A percentile compares a stretch with the other conserved stretches of the same genome.
These are phyloP conservation scores for Leccinum variabile DNA, from an alignment of 1,284 basidiomycete species.

Conservation along the genomic window DNA sequence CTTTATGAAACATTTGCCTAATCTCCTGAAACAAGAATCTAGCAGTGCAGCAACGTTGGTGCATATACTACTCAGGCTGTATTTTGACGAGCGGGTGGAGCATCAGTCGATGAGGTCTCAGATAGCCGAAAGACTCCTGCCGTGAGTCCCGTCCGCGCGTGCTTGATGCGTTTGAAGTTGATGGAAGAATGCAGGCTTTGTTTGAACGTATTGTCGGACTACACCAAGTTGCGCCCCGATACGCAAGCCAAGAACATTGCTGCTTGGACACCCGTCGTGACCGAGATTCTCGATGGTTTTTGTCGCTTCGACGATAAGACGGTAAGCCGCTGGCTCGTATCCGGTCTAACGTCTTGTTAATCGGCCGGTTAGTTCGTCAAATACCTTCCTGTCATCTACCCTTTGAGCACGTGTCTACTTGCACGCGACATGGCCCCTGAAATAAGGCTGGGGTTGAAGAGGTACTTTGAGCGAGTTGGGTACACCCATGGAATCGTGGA, in stretches of 20 bases:
- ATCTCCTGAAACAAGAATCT: slow-evolving; percentile 97
- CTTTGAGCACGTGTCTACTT: slow-evolving; percentile 79
- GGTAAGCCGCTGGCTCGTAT: slow-evolving; percentile 48
- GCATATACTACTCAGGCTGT: slow-evolving; percentile 91
- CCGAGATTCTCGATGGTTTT: slow-evolving; percentile 90
- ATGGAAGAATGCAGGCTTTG: slow-evolving; percentile 60
- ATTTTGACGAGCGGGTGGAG: slow-evolving; percentile 85
- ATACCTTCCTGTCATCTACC: slow-evolving; percentile 87
- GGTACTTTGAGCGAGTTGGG: slow-evolving; percentile 78
- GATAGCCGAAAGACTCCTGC: slow-evolving; percentile 86
- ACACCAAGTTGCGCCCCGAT: slow-evolving; percentile 86
- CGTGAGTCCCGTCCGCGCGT: slow-evolving; percentile 55
- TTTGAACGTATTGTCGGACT: slow-evolving; percentile 90
- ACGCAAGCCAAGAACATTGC: slow-evolving; percentile 94
- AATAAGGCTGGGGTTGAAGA: slow-evolving; percentile 74
- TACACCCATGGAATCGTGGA: slow-evolving; percentile 74
- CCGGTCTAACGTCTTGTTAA: slow-evolving; percentile 8
- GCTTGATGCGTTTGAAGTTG: slow-evolving; percentile 3
- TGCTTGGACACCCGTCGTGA: slow-evolving; percentile 97
- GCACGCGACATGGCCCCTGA: slow-evolving; percentile 79
- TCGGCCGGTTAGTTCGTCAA: slow-evolving; percentile 69
- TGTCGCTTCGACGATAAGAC: slow-evolving; percentile 86
- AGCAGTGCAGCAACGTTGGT: slow-evolving; percentile 95
- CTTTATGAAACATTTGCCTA: slow-evolving; percentile 99
- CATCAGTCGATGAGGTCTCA: slow-evolving; percentile 81